Evolutionary conservation across 768 basidiomycete species (phyloP).

Genomic region (Lepiota brunneoincarnata): DNA sequence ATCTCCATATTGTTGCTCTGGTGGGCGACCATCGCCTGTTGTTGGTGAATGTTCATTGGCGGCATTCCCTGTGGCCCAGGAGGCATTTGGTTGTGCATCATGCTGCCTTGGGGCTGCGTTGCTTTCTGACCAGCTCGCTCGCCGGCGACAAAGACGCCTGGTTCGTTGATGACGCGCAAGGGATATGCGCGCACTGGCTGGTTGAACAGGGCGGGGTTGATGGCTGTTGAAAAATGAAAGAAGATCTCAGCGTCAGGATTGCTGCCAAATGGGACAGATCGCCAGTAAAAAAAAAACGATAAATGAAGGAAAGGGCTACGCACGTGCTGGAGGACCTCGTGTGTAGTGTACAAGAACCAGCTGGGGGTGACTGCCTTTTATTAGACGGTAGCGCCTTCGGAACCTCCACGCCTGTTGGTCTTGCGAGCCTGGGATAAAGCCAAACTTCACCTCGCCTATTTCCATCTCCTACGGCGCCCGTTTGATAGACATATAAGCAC

Average conservation of each 20-base stretch:
- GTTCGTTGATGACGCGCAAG: conserved; percentile 62
- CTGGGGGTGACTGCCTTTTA: conserved; percentile 70
- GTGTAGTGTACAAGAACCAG: conserved; percentile 78
- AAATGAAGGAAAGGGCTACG: conserved; percentile 28
- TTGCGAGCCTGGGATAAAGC: conserved; percentile 66
- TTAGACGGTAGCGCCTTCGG: conserved; percentile 68
- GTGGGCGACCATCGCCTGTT: conserved; percentile 69
- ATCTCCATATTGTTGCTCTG: conserved; percentile 73
- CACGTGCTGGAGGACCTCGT: conserved; percentile 61
- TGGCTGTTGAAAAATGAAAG: conserved; percentile 37
- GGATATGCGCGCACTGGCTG: conserved; percentile 72
- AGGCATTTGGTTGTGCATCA: conserved; percentile 31
- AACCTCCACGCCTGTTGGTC: conserved; percentile 66
- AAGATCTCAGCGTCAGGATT: conserved; percentile 2
- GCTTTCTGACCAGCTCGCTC: conserved; percentile 74
- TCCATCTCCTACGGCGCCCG: conserved; percentile 62
- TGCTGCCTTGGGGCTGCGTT: conserved; percentile 29
- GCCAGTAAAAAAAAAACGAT: conserved; percentile 6
- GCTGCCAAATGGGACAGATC: not conserved
- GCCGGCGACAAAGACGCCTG: conserved; percentile 66
- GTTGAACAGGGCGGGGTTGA: conserved; percentile 53
- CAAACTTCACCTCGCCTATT: conserved; percentile 68
- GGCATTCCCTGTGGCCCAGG: conserved; percentile 12
- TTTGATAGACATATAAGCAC: conserved; percentile 4
- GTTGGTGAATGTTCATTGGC: conserved; percentile 37